Evolutionary conservation across 2,329 filamentous ascomycete species (phyloP).

Genomic region (Aschersonia sp.): DNA sequence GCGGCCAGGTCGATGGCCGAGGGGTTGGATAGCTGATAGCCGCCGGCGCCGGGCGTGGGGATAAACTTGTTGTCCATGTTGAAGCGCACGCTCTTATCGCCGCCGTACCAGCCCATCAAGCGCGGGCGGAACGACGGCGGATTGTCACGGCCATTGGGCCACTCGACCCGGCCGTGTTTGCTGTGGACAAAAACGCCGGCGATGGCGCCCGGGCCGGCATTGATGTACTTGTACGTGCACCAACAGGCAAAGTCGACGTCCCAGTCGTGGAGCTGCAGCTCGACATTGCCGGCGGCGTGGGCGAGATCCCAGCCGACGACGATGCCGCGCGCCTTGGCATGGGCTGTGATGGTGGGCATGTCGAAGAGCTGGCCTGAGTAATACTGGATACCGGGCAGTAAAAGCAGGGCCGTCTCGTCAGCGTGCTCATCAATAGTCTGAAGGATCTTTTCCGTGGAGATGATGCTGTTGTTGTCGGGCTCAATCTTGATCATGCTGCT

Average conservation of each 20-base stretch:
- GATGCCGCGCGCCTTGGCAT: slow-evolving; percentile 59
- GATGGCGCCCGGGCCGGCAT: slow-evolving; percentile 70
- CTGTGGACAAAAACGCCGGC: slow-evolving; percentile 72
- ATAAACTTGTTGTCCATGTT: slow-evolving; percentile 71
- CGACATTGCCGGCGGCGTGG: slow-evolving; percentile 74
- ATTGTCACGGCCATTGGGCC: slow-evolving; percentile 17
- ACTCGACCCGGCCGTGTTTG: slow-evolving; percentile 45
- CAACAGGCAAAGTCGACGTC: slow-evolving; percentile 82
- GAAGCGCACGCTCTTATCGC: slow-evolving; percentile 63
- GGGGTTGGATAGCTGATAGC: slow-evolving; percentile 76
- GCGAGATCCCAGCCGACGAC: slow-evolving; percentile 79
- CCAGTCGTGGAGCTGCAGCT: slow-evolving; percentile 72
- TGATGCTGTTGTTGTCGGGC: slow-evolving; percentile 42
- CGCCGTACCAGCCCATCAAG: slow-evolving; percentile 78
- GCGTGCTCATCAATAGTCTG: slow-evolving; percentile 62
- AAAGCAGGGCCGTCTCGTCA: slow-evolving; percentile 55
- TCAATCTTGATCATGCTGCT: slow-evolving; percentile 63
- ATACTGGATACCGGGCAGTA: slow-evolving; percentile 82
- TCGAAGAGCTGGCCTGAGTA: slow-evolving; percentile 86
- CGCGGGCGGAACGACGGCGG: slow-evolving; percentile 42
- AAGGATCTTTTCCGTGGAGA: slow-evolving; percentile 59
- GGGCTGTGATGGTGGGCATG: slow-evolving; percentile 62
- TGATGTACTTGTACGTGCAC: slow-evolving; percentile 94
- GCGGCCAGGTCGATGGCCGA: slow-evolving; percentile 64
- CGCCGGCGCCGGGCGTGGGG: slow-evolving; percentile 63